Evolutionary conservation across 352 stramenopile species (phyloP), one percentile per base, ranked within the genome.

Genomic region (Pythium biforme): DNA sequence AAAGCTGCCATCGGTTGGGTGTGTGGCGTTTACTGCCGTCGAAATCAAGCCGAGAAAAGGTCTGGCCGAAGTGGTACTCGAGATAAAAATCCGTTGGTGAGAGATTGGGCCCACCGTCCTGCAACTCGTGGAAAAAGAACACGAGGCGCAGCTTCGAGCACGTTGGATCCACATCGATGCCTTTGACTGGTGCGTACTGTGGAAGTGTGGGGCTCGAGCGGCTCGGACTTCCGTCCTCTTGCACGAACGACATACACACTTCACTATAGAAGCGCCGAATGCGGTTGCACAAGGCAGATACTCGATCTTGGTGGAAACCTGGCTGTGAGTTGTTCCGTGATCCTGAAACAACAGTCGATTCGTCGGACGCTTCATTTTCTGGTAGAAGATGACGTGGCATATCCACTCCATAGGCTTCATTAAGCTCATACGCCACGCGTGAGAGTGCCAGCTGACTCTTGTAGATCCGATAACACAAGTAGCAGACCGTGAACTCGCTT

Each of bases 81-180:
- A 92, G 69, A 50, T 81, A 89, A 25, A 90, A 94, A 20, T 92
- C 80, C 0, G 78, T 82, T 1, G 83, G 75, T 7, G 67, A 64
- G 33, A 90, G 62, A 1, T 79, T 50, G 0, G 75, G 76, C 0
- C 82, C 79, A 31, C 71, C 83, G 50, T 94, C 85, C 51, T 94
- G 85, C 3, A 94, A 62, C 54, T 94, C 85, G 49, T 94, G 83
- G 54, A 94, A 94, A 68, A 94, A 90, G 47, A 94, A 84, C 27
- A 85, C 73, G 15, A 94, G 49, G 1, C 83, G 79, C 33, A 94
- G 62, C 37, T 92, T 79, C 0, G 78, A 64, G 34, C 73, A 79
- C 12, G 75, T 92, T n/a, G 83, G 85, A n/a, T 94, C 85, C 8
- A 94, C 70, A 20, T 90, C 81, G 10, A 54, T 45, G 15, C 78